Conservation (phyloP, 2,329 filamentous ascomycete species). For the Nothophoma quercina region DNA sequence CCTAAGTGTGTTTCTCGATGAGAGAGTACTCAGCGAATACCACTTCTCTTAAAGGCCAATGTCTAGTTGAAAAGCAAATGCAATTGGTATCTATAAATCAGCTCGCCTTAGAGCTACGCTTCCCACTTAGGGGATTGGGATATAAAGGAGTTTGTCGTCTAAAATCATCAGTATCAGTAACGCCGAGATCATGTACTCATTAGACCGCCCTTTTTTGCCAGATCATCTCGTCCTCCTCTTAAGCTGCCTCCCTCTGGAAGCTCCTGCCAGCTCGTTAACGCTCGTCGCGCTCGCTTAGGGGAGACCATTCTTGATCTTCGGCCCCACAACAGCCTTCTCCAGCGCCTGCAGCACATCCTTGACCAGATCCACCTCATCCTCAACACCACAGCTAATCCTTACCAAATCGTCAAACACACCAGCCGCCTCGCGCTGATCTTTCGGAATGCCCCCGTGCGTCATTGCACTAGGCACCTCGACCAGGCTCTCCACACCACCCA, state of each 20-base stretch:
- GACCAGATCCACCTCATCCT: slow-evolving; percentile 85
- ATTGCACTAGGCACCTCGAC: slow-evolving; percentile 93
- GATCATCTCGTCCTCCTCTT: not conserved
- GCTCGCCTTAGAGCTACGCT: slow-evolving; percentile 23
- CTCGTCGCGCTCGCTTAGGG: not conserved
- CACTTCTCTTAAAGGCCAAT: too few relatives aligned
- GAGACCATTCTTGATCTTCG: slow-evolving; percentile 48
- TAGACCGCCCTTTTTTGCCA: slow-evolving; percentile 22
- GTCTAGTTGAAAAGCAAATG: too few relatives aligned
- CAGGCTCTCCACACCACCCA: slow-evolving; percentile 91
- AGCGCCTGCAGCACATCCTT: slow-evolving; percentile 84
- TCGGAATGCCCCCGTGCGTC: slow-evolving; percentile 96
- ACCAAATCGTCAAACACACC: slow-evolving; percentile 96
- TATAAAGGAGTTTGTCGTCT: slow-evolving; percentile 25
- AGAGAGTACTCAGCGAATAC: too few relatives aligned
- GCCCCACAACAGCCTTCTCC: slow-evolving; percentile 71
- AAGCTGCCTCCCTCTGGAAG: too few relatives aligned
- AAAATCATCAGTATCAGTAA: slow-evolving; percentile 18
- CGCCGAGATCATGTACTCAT: slow-evolving; percentile 17
- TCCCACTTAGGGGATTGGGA: slow-evolving; percentile 19
- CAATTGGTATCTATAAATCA: slow-evolving; percentile 16
- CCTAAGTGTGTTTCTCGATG: too few relatives aligned
- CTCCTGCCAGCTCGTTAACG: not conserved
- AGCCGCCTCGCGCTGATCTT: slow-evolving; percentile 86
- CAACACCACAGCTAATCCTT: slow-evolving; percentile 90